Percentiles rank a stretch among this genome's conserved stretches.
Conservation (phyloP, 345 rosid species). For the Euphorbia lathyris region DNA sequence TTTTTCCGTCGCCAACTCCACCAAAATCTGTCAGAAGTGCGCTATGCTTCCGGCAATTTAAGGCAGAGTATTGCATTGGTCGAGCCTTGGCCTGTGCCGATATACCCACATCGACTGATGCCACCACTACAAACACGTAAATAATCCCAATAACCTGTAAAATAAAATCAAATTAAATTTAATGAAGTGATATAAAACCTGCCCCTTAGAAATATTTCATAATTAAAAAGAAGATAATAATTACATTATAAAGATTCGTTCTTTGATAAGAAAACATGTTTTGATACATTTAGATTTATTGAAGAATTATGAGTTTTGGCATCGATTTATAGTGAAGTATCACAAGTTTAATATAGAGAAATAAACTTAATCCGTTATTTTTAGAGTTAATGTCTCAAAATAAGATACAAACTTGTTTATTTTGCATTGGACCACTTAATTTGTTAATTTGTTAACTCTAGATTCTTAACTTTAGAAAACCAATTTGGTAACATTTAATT, state of each 20-base stretch:
- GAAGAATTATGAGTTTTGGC: neutral
- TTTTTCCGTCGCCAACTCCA: conserved; percentile 74
- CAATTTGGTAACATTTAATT: too few relatives aligned
- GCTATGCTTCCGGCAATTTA: conserved; percentile 63
- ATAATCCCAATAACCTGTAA: neutral
- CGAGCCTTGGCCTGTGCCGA: neutral
- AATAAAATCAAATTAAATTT: too few relatives aligned
- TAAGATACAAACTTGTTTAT: neutral
- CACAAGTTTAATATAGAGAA: neutral
- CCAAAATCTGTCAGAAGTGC: conserved; percentile 67
- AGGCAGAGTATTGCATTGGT: conserved; percentile 30
- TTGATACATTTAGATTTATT: neutral
- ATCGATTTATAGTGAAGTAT: neutral
- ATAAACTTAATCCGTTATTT: neutral
- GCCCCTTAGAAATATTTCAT: too few relatives aligned
- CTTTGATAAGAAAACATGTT: neutral
- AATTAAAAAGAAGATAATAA: too few relatives aligned
- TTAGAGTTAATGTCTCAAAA: neutral
- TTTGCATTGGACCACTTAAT: too few relatives aligned
- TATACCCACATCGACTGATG: neutral
- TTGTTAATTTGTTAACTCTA: too few relatives aligned
- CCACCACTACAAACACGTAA: neutral
- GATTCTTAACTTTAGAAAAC: too few relatives aligned
- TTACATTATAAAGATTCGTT: neutral
- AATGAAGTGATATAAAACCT: too few relatives aligned